Evolutionary conservation across 2,329 filamentous ascomycete genomes (phyloP).

Genomic region (Nemania sp.): DNA sequence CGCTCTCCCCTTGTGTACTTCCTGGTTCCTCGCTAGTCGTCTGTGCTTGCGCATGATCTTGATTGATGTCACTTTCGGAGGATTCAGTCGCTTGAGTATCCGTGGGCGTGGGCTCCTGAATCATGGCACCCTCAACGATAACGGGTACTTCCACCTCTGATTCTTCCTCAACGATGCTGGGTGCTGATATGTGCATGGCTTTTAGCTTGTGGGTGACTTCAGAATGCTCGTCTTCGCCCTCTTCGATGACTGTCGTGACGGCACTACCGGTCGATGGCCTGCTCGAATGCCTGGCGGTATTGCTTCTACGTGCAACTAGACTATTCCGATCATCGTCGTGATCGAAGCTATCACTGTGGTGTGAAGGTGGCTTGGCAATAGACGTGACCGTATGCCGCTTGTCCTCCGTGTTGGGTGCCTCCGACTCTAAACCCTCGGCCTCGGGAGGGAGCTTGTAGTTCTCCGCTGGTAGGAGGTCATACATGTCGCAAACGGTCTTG

Average conservation of each 20-base stretch:
- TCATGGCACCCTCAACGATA: slow-evolving; percentile 55
- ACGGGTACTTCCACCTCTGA: slow-evolving; percentile 54
- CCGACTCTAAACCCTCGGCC: slow-evolving; percentile 82
- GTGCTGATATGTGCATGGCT: slow-evolving; percentile 60
- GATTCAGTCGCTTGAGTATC: slow-evolving; percentile 38
- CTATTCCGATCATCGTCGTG: slow-evolving; percentile 63
- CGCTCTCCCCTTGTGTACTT: slow-evolving; percentile 35
- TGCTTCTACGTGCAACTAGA: slow-evolving; percentile 68
- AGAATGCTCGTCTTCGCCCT: slow-evolving; percentile 77
- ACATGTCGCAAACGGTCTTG: slow-evolving; percentile 95
- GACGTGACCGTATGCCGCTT: slow-evolving; percentile 54
- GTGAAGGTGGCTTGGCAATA: slow-evolving; percentile 46
- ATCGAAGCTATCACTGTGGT: slow-evolving; percentile 49
- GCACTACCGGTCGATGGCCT: slow-evolving; percentile 83
- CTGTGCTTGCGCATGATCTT: slow-evolving; percentile 35
- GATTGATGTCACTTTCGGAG: slow-evolving; percentile 34
- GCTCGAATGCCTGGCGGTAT: slow-evolving; percentile 84
- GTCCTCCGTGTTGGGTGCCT: slow-evolving; percentile 57
- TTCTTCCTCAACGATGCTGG: slow-evolving; percentile 71
- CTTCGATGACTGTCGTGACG: slow-evolving; percentile 84
- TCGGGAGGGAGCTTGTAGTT: slow-evolving; percentile 96
- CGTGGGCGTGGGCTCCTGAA: slow-evolving; percentile 43
- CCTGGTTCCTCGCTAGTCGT: slow-evolving; percentile 39
- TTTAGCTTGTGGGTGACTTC: slow-evolving; percentile 61
- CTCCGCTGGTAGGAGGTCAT: slow-evolving; percentile 88